phyloP scores from a whole-genome alignment of 177 flowering plant species.

The Vitis hybrid region DNA sequence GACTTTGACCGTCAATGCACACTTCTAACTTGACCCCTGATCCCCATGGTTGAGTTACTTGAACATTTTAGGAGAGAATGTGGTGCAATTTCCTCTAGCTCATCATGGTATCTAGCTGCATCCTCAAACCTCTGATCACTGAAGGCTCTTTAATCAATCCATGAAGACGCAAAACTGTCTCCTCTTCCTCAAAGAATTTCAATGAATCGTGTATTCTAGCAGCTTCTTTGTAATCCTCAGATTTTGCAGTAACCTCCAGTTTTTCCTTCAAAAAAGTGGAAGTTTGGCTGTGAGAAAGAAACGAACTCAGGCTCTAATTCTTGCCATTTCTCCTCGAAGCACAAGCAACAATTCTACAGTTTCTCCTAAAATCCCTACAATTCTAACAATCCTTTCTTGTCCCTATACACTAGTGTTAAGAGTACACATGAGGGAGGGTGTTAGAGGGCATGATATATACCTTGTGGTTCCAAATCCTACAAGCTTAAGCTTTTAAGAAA shows the following conservation, averaged over 20 bases:
- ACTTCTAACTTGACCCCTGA: conserved; percentile 92
- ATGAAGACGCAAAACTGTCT: conserved; percentile 69
- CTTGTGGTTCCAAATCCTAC: too few relatives aligned
- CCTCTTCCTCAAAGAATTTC: conserved; percentile 75
- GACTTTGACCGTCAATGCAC: conserved; percentile 84
- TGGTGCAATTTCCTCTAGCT: conserved; percentile 74
- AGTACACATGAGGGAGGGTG: too few relatives aligned
- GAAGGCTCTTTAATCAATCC: conserved; percentile 70
- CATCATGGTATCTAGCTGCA: conserved; percentile 78
- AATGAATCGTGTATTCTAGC: conserved; percentile 83
- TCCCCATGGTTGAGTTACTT: conserved; percentile 51
- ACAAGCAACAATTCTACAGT: conserved; percentile 38
- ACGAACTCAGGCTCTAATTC: conserved; percentile 33
- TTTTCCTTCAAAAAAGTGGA: conserved; percentile 79
- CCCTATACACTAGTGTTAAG: conserved; percentile 4
- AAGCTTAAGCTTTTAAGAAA: too few relatives aligned
- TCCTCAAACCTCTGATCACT: conserved; percentile 84
- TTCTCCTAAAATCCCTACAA: conserved; percentile 9
- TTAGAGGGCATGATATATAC: too few relatives aligned
- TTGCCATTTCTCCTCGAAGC: conserved; percentile 22
- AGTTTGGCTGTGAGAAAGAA: conserved; percentile 55
- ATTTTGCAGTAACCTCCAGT: conserved; percentile 80
- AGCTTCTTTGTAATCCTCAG: conserved; percentile 93
- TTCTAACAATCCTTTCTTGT: conserved; percentile 13
- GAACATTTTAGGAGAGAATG: conserved; percentile 77